A percentile compares a stretch with the other conserved stretches of the same genome.
Evolutionary conservation across 345 rosid genomes (phyloP).

Genomic region (Dipteronia sinensis): DNA sequence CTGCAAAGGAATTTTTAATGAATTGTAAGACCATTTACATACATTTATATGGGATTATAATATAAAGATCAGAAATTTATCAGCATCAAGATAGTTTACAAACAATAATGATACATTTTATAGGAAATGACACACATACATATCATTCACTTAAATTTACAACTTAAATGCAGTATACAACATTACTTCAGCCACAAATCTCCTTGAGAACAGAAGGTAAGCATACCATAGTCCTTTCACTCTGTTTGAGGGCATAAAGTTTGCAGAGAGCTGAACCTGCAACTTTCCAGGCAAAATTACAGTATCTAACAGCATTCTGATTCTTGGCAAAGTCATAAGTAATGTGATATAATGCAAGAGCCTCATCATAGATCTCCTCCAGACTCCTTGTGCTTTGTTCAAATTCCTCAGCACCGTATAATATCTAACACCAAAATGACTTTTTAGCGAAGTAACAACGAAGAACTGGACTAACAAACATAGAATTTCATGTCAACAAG

Average conservation of each 20-base stretch:
- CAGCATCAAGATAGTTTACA: not conserved
- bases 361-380: constrained; percentile 50
- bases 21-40: no score
- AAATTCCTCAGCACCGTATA: constrained; percentile 54
- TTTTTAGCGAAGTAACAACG: not conserved
- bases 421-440: constrained; percentile 32
- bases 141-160: not conserved
- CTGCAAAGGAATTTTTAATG: no score
- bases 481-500: not conserved
- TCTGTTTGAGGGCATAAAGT: constrained; percentile 23
- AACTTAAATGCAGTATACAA: not conserved
- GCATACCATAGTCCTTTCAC: constrained; percentile 29
- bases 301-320: not conserved
- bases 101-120: no score
- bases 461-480: not conserved
- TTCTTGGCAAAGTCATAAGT: constrained; percentile 45
- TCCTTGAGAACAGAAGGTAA: constrained; percentile 44
- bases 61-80: not conserved
- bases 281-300: constrained; percentile 73
- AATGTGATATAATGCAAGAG: constrained; percentile 54
- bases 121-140: not conserved
- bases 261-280: constrained; percentile 66
- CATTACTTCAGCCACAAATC: constrained; percentile 32
- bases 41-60: not conserved
- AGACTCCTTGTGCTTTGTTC: constrained; percentile 41